Evolutionary conservation across 177 flowering plant species (phyloP).

Genomic region (Vitis hybrid): DNA sequence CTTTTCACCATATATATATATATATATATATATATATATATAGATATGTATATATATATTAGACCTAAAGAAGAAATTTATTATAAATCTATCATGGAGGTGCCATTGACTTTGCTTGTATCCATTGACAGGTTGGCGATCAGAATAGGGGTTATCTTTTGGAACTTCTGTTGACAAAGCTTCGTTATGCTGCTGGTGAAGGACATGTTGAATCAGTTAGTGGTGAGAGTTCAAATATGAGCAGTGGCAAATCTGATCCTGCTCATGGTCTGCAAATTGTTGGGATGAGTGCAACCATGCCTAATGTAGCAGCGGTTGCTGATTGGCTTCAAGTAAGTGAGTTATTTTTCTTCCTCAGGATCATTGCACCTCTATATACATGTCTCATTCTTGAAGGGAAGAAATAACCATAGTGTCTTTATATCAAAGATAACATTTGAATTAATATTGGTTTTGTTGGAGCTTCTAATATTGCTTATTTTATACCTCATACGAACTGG

Average conservation of each 20-base stretch:
- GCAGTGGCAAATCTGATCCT: constrained; percentile 73
- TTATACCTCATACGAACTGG: not conserved
- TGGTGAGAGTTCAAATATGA: constrained; percentile 81
- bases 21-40: not conserved
- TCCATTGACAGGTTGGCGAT: constrained; percentile 79
- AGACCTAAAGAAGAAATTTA: no score
- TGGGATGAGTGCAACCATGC: constrained; percentile 99
- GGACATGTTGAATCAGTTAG: constrained; percentile 65
- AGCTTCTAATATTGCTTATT: not conserved
- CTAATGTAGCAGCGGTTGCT: constrained; percentile 93
- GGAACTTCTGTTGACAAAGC: constrained; percentile 95
- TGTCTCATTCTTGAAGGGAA: no score
- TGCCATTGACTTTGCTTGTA: constrained; percentile 3
- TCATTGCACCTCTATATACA: no score
- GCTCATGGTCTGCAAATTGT: constrained; percentile 89
- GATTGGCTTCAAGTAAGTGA: constrained; percentile 94
- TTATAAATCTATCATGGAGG: not conserved
- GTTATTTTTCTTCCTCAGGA: not conserved
- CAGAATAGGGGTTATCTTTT: constrained; percentile 87
- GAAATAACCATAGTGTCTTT: not conserved
- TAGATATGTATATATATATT: not conserved
- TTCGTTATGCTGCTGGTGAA: constrained; percentile 95
- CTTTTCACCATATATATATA: not conserved
- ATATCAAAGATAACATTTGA: not conserved
- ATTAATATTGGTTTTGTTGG: not conserved